Evolutionary conservation across 2,329 filamentous ascomycete genomes (phyloP).

Genomic region (Xylariaceae sp.): DNA sequence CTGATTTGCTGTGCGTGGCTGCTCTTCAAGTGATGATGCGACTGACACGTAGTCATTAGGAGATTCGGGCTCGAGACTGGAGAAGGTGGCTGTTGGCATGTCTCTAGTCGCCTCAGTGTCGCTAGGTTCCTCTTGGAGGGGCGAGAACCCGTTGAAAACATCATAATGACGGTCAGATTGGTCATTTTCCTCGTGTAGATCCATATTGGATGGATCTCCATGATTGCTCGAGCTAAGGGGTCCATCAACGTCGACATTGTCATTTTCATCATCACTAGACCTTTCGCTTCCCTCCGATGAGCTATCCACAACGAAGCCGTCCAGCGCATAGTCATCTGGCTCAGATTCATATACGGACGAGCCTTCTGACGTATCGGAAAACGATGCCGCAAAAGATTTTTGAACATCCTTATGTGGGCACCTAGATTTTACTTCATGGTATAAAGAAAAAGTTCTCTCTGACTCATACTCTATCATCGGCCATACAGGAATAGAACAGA

Average conservation of each 20-base stretch:
- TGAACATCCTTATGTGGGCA: constrained; percentile 10
- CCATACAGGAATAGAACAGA: constrained; percentile 3
- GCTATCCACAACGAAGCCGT: constrained; percentile 29
- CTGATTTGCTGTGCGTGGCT: constrained; percentile 11
- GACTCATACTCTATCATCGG: constrained; percentile 12
- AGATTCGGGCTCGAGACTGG: constrained; percentile 33
- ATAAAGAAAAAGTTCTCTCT: not conserved
- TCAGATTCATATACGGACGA: constrained; percentile 19
- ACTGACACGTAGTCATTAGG: constrained; percentile 21
- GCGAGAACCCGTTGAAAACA: constrained; percentile 36
- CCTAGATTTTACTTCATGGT: constrained; percentile 15
- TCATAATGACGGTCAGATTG: constrained; percentile 26
- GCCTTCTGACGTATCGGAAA: constrained; percentile 5
- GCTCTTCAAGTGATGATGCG: constrained; percentile 23
- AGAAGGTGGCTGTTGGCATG: constrained; percentile 26
- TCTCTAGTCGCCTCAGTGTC: constrained; percentile 16
- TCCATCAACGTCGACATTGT: constrained; percentile 35
- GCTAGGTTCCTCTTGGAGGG: constrained; percentile 27
- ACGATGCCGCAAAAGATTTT: not conserved
- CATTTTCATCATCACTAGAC: constrained; percentile 31
- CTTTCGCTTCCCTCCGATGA: constrained; percentile 17
- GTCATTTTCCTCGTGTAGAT: constrained; percentile 13
- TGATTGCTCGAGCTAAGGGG: not conserved
- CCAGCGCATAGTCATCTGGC: constrained; percentile 36
- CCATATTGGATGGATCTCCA: not conserved